Percentiles rank a stretch among this genome's conserved stretches.
Conservation (phyloP, 306 rosid genomes). For the barrel medic (Medicago truncatula) region DNA sequence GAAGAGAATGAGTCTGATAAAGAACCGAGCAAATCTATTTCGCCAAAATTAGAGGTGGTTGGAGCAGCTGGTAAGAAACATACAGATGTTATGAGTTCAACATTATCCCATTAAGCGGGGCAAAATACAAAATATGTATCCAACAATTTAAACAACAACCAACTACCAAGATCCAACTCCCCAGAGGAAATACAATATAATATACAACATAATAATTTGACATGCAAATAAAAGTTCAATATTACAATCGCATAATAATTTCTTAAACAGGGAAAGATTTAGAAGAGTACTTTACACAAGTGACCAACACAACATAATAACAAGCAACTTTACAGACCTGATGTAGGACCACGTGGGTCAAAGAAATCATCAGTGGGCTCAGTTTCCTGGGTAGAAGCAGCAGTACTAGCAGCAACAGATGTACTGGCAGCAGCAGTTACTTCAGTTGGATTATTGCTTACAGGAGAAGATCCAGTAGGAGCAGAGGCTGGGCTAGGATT, state of each 20-base stretch:
- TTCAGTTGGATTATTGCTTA: slow-evolving; percentile 56
- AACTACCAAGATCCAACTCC: slow-evolving; percentile 10
- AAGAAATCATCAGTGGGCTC: slow-evolving; percentile 83
- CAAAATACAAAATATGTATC: slow-evolving; percentile 24
- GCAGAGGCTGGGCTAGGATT: slow-evolving; percentile 59
- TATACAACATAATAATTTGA: slow-evolving; percentile 3
- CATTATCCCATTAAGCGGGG: not conserved
- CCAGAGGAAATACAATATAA: slow-evolving; percentile 9
- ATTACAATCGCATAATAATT: slow-evolving; percentile 5
- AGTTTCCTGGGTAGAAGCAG: slow-evolving; percentile 55
- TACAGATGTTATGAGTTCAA: slow-evolving; percentile 38
- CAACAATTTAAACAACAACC: not conserved
- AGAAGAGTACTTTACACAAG: slow-evolving; percentile 21
- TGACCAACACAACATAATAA: slow-evolving; percentile 29
- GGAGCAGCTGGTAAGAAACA: slow-evolving; percentile 64
- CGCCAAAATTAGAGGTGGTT: slow-evolving; percentile 57
- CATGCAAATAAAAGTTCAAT: slow-evolving; percentile 4
- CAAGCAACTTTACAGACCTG: slow-evolving; percentile 54
- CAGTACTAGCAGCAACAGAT: slow-evolving; percentile 43
- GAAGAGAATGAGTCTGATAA: slow-evolving; percentile 77
- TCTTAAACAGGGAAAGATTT: slow-evolving; percentile 18
- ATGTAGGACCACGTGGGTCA: slow-evolving; percentile 82
- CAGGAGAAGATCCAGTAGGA: slow-evolving; percentile 63
- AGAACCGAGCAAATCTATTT: slow-evolving; percentile 82
- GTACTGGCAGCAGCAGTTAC: slow-evolving; percentile 44